Base-by-base conservation (phyloP, 306 rosid genomes). In the Malus sylvestris region DNA sequence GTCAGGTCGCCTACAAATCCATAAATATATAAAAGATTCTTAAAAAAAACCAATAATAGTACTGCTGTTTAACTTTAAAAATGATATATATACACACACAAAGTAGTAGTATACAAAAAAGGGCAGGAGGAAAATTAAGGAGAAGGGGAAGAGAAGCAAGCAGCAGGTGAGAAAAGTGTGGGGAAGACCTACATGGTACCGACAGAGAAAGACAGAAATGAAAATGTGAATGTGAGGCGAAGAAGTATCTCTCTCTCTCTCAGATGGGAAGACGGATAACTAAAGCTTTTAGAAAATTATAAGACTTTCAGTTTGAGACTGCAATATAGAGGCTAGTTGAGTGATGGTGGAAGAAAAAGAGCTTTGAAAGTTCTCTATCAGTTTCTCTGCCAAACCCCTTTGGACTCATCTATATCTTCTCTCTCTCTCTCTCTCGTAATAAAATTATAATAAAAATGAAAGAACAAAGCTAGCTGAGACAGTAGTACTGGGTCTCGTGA, bases 341-440 rank as follows among this genome's bases (percentile, higher is more conserved):
- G 93, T 87, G 88, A 89, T 85, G 95, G 93, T 88, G 82, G 88
- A 89, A 89, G 93, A 92, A 84, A 92, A 88, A 85, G 98, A 90
- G 97, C 87, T 88, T 92, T 95, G 96, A 95, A 92, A 92, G 96
- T 92, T 92, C 91, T 90, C 99, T 89, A 92, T 95, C 97, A 90
- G 99, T 95, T 92, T 83, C 60, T 91, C 97, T 93, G 98, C 95
- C 98, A 91, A 89, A 59, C 84, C 64, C 53, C 78, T 83, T 66
- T 53, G 80, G 79, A 72, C 85, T 49, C 84, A 74, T 72, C 88
- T 65, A 83, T 45, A 73, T 79, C 82, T 77, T 72, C 70, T 40
- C 78, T 52, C 75, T 76, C 79, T 55, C 25, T 60, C 81, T 14
- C 53, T 49, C 20, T 49, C 53, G 44, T 40, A 15, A 49, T 49